Base-by-base conservation (phyloP, 768 basidiomycete species). In the Kwoniella dendrophila region DNA sequence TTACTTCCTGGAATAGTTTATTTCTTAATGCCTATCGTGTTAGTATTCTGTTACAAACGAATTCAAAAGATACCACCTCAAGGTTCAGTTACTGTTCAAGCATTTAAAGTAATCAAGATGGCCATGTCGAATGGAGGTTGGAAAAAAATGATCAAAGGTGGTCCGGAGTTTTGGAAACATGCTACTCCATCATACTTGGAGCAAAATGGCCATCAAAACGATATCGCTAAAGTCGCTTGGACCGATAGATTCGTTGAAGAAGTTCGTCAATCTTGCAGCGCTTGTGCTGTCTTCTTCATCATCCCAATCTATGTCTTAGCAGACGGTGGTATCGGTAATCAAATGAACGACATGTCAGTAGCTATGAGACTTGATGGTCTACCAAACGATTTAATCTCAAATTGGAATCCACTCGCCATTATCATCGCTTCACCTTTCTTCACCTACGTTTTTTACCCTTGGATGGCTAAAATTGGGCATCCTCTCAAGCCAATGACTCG, bases 211-310 rank as follows among this genome's bases (percentile, higher is more conserved):
- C 71, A 70, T 8, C 12, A 24, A 11, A 33, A 71, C 34, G 75
- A 74, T 41, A 14, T 43, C 32, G 51, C 29, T 50, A 63, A 61
- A 40, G 55, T 75, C 12, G 61, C 62, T 40, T 78, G 76, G 77
- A 77, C 78, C 64, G 79, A 80, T 63, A 59, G 68, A 20, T 80
- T 80, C 52, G 76, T 78, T 18, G 71, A 73, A 36, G 79, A 80
- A 43, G 48, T 80, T 47, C 57, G 65, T 40, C 62, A 75, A 29
- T 68, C 76, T 1, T 32, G 75, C 38, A 54, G 36, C 11, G 79
- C 79, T 12, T 78, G 76, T 68, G 67, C 64, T 18, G 68, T 77
- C 24, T 78, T 77, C 67, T 12, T 67, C 33, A 40, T 73, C 26
- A 70, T 77, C 26, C 78, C 76, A 0, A 72, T 79, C 55, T 79